Evolutionary conservation across 164 flowering plant species (phyloP), one percentile per base, ranked within the genome.

Genomic region (Tetracentron sinense): DNA sequence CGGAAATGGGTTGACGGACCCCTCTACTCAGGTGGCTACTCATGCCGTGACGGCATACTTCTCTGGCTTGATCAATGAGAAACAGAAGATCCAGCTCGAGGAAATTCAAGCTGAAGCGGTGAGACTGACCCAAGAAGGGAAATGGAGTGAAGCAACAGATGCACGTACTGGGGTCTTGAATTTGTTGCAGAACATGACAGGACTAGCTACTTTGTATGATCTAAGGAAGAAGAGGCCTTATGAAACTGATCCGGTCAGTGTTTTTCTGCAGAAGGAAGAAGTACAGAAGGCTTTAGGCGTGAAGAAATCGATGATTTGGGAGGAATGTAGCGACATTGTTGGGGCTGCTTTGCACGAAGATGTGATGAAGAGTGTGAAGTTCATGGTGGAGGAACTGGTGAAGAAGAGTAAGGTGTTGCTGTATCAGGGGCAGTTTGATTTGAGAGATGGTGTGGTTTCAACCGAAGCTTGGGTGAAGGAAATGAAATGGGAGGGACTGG

Each of bases 401-500:
- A n/a, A n/a, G n/a, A n/a, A 71, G 54, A 68, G 60, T 62, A 87
- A 82, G 63, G 82, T 74, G 22, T 35, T 89, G 74, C 71, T 88
- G 72, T 75, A 71, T 68, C 78, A 78, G n/a, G 78, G 75, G 55
- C 67, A 71, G 51, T 68, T 68, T 25, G 97, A 88, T 69, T 68
- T 88, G 73, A 73, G 84, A 69, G 93, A 85, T 53, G 87, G 93
- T 2, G 83, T 85, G 42, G 84, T 80, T 12, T 80, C 89, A 0
- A 82, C 81, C 1, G 87, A 82, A 65, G 90, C 86, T n/a, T n/a
- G n/a, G n/a, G n/a, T n/a, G n/a, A n/a, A n/a, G n/a, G n/a, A n/a
- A n/a, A n/a, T n/a, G n/a, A 72, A 71, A 54, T 88, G 96, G 93
- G 89, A 79, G 14, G 87, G 79, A 56, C 60, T 84, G 47, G 75